Evolutionary conservation across 139 green algal genomes (phyloP).

Genomic region (Picochlorum sp.): DNA sequence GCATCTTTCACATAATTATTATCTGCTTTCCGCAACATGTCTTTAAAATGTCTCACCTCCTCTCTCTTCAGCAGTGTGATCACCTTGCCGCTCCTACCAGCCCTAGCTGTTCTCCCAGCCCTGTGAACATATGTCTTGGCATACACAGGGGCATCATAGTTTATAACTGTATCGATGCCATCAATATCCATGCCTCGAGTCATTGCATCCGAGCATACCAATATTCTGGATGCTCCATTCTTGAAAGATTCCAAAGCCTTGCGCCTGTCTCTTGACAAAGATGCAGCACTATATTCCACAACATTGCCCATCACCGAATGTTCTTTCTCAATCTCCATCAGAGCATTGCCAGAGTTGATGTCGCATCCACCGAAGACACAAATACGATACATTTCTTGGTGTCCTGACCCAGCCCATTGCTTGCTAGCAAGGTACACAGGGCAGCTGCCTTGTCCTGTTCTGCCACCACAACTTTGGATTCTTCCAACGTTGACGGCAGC

Average conservation of each 20-base stretch:
- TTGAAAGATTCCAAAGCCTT: not conserved
- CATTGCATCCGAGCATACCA: constrained; percentile 83
- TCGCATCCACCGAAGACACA: constrained; percentile 68
- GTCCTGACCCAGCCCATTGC: constrained; percentile 14
- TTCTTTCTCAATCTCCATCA: constrained; percentile 9
- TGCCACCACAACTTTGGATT: constrained; percentile 65
- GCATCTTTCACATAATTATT: constrained; percentile 69
- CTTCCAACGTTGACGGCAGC: constrained; percentile 59
- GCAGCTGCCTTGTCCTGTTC: constrained; percentile 57
- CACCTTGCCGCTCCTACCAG: constrained; percentile 30
- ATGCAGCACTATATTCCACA: constrained; percentile 49
- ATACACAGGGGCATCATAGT: constrained; percentile 84
- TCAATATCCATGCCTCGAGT: constrained; percentile 82
- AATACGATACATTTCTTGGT: constrained; percentile 67
- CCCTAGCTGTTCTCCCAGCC: constrained; percentile 73
- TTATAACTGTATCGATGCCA: constrained; percentile 56
- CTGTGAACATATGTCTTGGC: constrained; percentile 72
- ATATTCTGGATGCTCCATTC: constrained; percentile 23
- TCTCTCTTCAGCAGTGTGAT: constrained; percentile 56
- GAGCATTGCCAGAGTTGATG: constrained; percentile 40
- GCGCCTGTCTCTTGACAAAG: constrained; percentile 15
- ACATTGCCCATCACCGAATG: not conserved
- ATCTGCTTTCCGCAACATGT: constrained; percentile 72
- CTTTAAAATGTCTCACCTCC: constrained; percentile 81
- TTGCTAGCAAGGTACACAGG: constrained; percentile 57